Evolutionary conservation across 768 basidiomycete genomes (phyloP), one percentile per base, ranked within the genome.

Genomic region (Cystofilobasidium bisporidii): DNA sequence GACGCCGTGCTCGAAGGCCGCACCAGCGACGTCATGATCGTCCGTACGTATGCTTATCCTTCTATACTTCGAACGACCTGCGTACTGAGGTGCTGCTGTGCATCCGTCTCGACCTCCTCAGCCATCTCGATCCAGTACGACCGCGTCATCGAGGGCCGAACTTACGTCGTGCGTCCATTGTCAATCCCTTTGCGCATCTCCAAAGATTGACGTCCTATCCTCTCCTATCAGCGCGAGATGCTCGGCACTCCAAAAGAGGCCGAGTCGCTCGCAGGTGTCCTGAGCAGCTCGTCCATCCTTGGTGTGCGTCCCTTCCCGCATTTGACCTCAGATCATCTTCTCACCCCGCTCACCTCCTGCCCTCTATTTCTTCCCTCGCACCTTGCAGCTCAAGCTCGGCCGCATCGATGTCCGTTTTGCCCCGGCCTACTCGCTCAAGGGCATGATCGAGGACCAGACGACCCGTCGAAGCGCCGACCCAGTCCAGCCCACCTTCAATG

Each of bases 391-490:
- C 56, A 63, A 72, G 30, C 69, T 72, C 28, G 73, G 73, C 9
- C 47, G 73, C 14, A 72, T 74, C 63, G 73, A 72, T 50, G 70
- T 74, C 9, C 70, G 73, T 41, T 74, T 74, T 60, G 66, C 69
- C 22, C 60, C 67, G 41, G 72, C 73, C 4, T 74, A 68, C 55
- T 72, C 72, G n/a, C 69, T 74, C n/a, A 56, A 60, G 3, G 53
- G 17, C 8, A 71, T 68, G 61, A 48, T 74, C 41, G 64, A 61
- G 17, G 70, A 71, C 6, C 72, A 72, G 41, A 56, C 61, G 36
- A 61, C 50, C n/a, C 69, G 73, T 1, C 48, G 71, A 5, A 59
- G 45, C 3, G 26, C 24, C 15, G 30, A 30, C 12, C 17, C n/a
- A 4, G 24, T 9, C 12, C 17, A 20, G 18, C 17, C 32, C 24